Base-by-base conservation (phyloP, 225 moss, liverwort and hornwort genomes). In the Polytrichum commune region DNA sequence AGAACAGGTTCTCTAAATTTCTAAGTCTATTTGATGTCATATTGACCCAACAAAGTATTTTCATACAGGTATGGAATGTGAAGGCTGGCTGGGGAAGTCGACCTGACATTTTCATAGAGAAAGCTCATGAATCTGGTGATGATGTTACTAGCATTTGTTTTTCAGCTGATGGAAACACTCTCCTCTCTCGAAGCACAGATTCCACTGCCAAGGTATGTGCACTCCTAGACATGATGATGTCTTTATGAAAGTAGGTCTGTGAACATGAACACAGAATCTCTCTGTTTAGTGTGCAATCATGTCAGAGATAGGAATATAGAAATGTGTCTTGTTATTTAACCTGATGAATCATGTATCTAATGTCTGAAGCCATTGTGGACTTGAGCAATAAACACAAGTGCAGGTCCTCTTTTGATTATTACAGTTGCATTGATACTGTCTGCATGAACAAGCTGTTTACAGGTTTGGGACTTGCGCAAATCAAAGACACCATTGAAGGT, bases 31-130 rank as follows among this genome's bases (percentile, higher is more conserved):
- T 22, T 58, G 0, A 2, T 58, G 8, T 58, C 22, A 6, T 58
- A 58, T 6, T 58, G n/a, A 20, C 22, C 54, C 18, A 67, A 20
- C 0, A 18, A 72, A 3, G 26, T 33, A 68, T 72, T 62, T 71
- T 64, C 77, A 55, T 67, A 56, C 74, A 98, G 92, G 80, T 98
- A 54, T 98, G 98, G 98, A 99, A 93, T 66, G 95, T 93, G 72
- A 99, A 93, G 80, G 78, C 98, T 80, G 95, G 98, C 69, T 99
- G 98, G 98, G 98, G 98, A 73, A 93, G 93, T 73, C 95, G 98
- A 75, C 98, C 98, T n/a, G 98, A 99, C 75, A 73, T 93, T 55
- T 99, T 82, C 65, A 88, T 99, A 69, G 87, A 85, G 69, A 93
- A 90, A 69, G 95, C 95, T 60, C 98, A 99, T 80, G 98, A 95